phyloP scores from a whole-genome alignment of 192 early-diverging fungal species.

The Coemansia sp. region DNA sequence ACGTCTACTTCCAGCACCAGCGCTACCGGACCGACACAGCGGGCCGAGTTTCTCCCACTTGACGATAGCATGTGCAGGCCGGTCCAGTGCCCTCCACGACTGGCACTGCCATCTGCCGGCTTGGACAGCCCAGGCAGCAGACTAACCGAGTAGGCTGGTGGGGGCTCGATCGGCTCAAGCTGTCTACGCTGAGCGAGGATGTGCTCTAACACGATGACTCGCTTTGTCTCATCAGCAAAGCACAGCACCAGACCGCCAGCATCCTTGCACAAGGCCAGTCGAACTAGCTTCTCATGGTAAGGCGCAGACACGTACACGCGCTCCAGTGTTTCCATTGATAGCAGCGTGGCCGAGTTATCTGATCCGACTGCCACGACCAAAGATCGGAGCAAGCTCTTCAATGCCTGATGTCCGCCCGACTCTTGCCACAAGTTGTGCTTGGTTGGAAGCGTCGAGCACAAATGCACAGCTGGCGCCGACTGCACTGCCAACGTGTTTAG shows the following conservation, averaged over 20 bases:
- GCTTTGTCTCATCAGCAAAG: slow-evolving; percentile 28
- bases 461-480: slow-evolving; percentile 31
- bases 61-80: slow-evolving; percentile 3
- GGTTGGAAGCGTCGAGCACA: slow-evolving; percentile 17
- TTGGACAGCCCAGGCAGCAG: background rate
- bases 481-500: slow-evolving; percentile 33
- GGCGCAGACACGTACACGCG: slow-evolving; percentile 36
- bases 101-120: background rate
- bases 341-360: slow-evolving; percentile 37
- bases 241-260: slow-evolving; percentile 22
- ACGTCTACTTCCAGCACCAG: slow-evolving; percentile 37
- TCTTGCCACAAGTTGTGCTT: slow-evolving; percentile 24
- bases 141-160: slow-evolving; percentile 5
- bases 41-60: background rate
- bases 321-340: slow-evolving; percentile 30
- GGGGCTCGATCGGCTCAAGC: background rate
- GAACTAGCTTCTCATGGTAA: slow-evolving; percentile 15
- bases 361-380: slow-evolving; percentile 33
- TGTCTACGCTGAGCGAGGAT: slow-evolving; percentile 3
- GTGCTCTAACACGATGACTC: slow-evolving; percentile 12
- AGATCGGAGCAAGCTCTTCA: slow-evolving; percentile 16
- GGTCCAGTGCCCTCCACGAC: slow-evolving; percentile 10
- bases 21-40: slow-evolving; percentile 9
- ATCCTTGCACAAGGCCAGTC: slow-evolving; percentile 17
- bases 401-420: slow-evolving; percentile 7